These are phyloP conservation scores for Cyberlindnera galapagoensis DNA, from an alignment of 805 yeast genomes.

Conservation along the genomic window DNA sequence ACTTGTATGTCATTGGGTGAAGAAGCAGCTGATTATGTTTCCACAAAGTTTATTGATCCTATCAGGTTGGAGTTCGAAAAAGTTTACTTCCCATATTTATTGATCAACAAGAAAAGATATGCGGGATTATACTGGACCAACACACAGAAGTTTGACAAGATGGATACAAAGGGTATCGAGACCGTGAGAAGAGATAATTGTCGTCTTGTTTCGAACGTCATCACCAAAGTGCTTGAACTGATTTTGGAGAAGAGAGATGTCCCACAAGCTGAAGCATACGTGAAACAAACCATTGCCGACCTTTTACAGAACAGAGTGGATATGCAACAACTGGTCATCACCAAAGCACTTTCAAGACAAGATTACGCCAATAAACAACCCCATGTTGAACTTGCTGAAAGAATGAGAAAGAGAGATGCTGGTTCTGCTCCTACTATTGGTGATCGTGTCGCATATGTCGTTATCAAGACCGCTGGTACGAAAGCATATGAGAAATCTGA, in stretches of 20 bases:
- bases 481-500: constrained; percentile 95
- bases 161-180: constrained; percentile 98
- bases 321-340: constrained; percentile 86
- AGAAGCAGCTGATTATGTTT: constrained; percentile 88
- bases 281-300: constrained; percentile 83
- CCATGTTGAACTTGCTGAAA: constrained; percentile 91
- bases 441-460: constrained; percentile 96
- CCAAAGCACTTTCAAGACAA: constrained; percentile 78
- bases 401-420: constrained; percentile 94
- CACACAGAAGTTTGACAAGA: constrained; percentile 86
- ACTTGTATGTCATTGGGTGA: constrained; percentile 89
- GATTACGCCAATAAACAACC: constrained; percentile 97
- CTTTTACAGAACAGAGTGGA: constrained; percentile 87
- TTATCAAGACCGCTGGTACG: constrained; percentile 69
- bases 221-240: constrained; percentile 80
- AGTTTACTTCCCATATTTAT: constrained; percentile 88
- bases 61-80: constrained; percentile 95
- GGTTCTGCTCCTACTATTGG: constrained; percentile 97
- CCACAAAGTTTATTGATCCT: constrained; percentile 72
- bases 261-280: constrained; percentile 74
- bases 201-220: constrained; percentile 87
- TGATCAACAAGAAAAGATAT: constrained; percentile 93
- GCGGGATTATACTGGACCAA: constrained; percentile 97
- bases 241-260: constrained; percentile 87
- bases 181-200: constrained; percentile 98